Conservation (phyloP, 2,329 filamentous ascomycete species). For the Nemania bipapillata region DNA sequence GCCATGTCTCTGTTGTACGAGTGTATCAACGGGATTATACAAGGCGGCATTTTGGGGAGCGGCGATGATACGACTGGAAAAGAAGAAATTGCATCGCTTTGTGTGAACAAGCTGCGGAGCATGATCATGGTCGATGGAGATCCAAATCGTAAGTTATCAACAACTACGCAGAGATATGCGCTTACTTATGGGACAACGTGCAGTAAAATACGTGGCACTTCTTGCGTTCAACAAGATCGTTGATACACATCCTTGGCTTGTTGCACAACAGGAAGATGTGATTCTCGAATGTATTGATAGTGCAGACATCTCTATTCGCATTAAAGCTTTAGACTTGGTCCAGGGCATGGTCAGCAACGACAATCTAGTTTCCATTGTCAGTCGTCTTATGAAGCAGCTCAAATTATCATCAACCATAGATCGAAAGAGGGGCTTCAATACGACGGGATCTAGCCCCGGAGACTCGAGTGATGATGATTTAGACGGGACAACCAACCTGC, state of each 20-base stretch:
- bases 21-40: constrained; percentile 98
- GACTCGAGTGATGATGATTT: constrained; percentile 65
- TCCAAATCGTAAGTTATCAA: constrained; percentile 77
- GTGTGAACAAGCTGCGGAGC: constrained; percentile 89
- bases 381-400: constrained; percentile 87
- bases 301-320: constrained; percentile 91
- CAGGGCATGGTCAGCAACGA: constrained; percentile 93
- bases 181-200: constrained; percentile 34
- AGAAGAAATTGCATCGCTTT: constrained; percentile 91
- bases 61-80: constrained; percentile 81
- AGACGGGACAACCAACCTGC: constrained; percentile 54
- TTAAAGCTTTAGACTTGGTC: constrained; percentile 89
- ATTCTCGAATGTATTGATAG: constrained; percentile 97
- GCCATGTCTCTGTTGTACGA: constrained; percentile 99
- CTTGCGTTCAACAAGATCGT: constrained; percentile 97
- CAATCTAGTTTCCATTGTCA: constrained; percentile 84
- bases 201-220: constrained; percentile 96
- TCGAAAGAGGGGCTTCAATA: constrained; percentile 58
- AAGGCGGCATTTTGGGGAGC: constrained; percentile 89
- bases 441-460: constrained; percentile 54
- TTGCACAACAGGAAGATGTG: constrained; percentile 92
- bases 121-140: constrained; percentile 96
- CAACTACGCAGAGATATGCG: constrained; percentile 24
- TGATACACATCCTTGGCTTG: constrained; percentile 83
- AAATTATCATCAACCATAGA: constrained; percentile 71